These are phyloP conservation scores for Prorocentrum cordatum DNA, from an alignment of 169 alveolate species.

Conservation along the genomic window DNA sequence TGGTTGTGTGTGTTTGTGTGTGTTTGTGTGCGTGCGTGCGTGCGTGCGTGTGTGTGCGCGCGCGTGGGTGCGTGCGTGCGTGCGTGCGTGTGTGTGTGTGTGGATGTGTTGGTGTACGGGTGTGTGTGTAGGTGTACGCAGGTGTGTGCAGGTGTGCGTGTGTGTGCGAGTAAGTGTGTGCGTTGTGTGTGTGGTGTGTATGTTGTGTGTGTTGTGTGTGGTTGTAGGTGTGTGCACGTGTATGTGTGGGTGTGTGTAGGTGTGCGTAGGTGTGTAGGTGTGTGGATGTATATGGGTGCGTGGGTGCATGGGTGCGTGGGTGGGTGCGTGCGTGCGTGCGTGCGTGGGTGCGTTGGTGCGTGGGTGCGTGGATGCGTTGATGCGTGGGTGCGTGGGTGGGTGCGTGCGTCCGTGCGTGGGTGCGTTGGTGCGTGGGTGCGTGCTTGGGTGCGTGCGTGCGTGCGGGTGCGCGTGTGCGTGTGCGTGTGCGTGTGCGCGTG, in stretches of 20 bases:
- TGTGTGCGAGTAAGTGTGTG: background rate
- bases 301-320: background rate
- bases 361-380: background rate
- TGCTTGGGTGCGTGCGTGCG: background rate
- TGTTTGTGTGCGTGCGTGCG: background rate
- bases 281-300: background rate
- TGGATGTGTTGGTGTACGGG: background rate
- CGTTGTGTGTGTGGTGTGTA: background rate
- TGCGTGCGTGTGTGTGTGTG: background rate
- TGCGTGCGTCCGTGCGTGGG: background rate
- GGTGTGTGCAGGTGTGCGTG: background rate
- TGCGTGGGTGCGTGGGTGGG: background rate
- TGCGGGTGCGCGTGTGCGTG: background rate
- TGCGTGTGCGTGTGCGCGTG: background rate
- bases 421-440: background rate
- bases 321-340: background rate
- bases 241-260: background rate
- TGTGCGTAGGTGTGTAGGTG: background rate
- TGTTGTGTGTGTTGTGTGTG: background rate
- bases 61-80: background rate
- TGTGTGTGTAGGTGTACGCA: background rate
- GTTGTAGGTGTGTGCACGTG: background rate
- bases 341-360: background rate
- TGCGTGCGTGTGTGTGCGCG: background rate
- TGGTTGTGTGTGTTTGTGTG: background rate